Evolutionary conservation across 2,329 filamentous ascomycete genomes (phyloP), one percentile per base, ranked within the genome.

Genomic region (Neopestalotiopsis clavispora): DNA sequence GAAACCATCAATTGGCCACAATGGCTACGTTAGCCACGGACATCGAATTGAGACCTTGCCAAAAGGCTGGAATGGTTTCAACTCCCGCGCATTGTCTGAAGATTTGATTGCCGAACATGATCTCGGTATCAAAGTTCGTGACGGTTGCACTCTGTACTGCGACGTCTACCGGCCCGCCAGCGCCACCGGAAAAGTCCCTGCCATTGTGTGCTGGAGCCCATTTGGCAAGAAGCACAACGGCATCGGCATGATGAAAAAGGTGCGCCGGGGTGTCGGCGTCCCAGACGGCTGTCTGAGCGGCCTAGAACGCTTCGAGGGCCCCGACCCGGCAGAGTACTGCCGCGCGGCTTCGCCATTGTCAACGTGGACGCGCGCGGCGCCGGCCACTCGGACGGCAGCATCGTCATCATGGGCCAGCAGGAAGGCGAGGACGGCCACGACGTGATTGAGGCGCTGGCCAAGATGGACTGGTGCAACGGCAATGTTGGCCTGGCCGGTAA

Each of bases 221-320:
- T 85, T 82, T 68, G 84, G 84, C 32, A 86, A 86, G 72, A 82
- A 84, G 71, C 82, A 80, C 69, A 80, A 76, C 23, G 80, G 78
- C 2, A 71, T 83, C 7, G 74, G 78, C n/a, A 82, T 83, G 76
- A 74, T 83, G 45, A 72, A 72, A 58, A 72, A 71, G 49, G 65
- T 62, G 49, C 38, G 66, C 23, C 73, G 71, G 72, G 58, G 70
- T 34, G 71, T 72, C 59, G 74, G 74, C n/a, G 69, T 76, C 5
- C 66, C 68, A 32, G 59, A 65, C 17, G 61, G 67, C 52, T 66
- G 70, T 58, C 67, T 74, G 14, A 74, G 72, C 52, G 74, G 74
- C 0, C 64, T 74, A 3, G 74, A 75, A 65, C 73, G 73, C 67
- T 75, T 75, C 17, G 74, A 75, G 57, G 74, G 73, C 1, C 71